Conservation (phyloP, 2,329 filamentous ascomycete species). For the Dryadomyces quercivorus region DNA sequence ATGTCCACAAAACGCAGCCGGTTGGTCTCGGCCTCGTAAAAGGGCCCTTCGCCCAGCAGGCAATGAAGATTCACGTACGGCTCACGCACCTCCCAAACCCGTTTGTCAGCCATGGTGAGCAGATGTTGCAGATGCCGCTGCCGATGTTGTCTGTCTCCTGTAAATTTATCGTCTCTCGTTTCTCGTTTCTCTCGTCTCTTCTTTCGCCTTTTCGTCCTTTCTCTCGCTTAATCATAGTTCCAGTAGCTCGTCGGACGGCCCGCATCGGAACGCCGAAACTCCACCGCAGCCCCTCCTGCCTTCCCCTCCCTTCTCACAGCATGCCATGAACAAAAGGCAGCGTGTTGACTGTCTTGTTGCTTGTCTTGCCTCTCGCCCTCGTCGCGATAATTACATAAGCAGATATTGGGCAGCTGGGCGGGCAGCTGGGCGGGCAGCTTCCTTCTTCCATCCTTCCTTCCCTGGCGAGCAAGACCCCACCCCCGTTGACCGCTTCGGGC, state of each 20-base stretch:
- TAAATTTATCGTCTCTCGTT: neutral
- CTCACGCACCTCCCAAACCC: constrained; percentile 38
- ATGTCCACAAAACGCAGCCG: constrained; percentile 73
- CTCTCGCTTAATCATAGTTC: neutral
- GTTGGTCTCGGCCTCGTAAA: constrained; percentile 54
- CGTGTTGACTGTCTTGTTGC: neutral
- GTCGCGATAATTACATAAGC: neutral
- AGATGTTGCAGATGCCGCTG: neutral
- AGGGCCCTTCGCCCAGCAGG: constrained; percentile 61
- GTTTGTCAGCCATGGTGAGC: constrained; percentile 15
- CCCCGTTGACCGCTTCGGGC: neutral
- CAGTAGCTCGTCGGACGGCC: neutral
- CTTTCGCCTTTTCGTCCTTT: neutral
- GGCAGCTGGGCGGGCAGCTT: neutral
- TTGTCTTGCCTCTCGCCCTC: neutral
- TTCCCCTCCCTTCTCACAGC: neutral
- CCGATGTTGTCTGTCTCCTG: neutral
- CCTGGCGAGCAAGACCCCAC: neutral
- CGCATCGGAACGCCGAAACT: neutral
- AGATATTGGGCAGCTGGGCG: neutral
- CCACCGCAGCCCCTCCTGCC: neutral
- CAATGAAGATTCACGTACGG: constrained; percentile 53
- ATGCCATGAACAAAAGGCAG: neutral
- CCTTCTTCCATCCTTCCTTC: too few relatives aligned
- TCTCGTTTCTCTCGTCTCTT: neutral